phyloP scores from a whole-genome alignment of 1,284 basidiomycete species.

The Microbotryum violaceum region DNA sequence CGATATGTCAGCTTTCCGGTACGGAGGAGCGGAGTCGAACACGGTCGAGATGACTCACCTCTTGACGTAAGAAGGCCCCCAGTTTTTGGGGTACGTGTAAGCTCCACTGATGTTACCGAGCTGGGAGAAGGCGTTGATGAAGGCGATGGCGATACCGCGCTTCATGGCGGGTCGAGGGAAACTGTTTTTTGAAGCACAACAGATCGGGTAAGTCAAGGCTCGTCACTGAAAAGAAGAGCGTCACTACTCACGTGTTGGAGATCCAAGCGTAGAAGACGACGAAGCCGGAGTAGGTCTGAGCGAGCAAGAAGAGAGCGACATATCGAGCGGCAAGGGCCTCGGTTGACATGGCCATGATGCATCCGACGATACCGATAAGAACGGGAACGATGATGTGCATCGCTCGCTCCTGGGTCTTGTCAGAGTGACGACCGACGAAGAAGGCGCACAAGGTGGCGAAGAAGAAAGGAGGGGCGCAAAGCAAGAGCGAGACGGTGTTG shows the following conservation, averaged over 20 bases:
- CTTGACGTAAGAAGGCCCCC: conserved; percentile 24
- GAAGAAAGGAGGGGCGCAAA: conserved; percentile 42
- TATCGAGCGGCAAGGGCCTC: conserved; percentile 40
- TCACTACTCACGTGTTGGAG: conserved; percentile 28
- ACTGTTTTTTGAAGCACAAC: conserved; percentile 15
- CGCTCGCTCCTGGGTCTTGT: conserved; percentile 50
- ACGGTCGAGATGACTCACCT: background rate
- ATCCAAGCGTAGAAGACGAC: conserved; percentile 41
- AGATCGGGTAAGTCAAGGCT: background rate
- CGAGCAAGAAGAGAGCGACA: conserved; percentile 54
- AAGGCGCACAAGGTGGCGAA: conserved; percentile 44
- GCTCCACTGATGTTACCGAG: conserved; percentile 52
- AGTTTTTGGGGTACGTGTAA: conserved; percentile 18
- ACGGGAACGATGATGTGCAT: conserved; percentile 36
- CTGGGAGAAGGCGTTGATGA: conserved; percentile 42
- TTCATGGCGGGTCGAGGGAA: conserved; percentile 42
- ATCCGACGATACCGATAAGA: conserved; percentile 46
- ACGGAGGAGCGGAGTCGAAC: no score
- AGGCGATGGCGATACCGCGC: conserved; percentile 42
- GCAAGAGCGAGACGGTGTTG: conserved; percentile 40
- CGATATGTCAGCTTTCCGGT: background rate
- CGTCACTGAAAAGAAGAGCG: background rate
- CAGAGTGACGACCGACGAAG: conserved; percentile 58
- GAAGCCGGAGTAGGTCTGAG: conserved; percentile 47
- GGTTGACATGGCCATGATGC: conserved; percentile 46